These are phyloP conservation scores for Cunninghamia lanceolata DNA, from an alignment of 75 land plant genomes.

Conservation along the genomic window DNA sequence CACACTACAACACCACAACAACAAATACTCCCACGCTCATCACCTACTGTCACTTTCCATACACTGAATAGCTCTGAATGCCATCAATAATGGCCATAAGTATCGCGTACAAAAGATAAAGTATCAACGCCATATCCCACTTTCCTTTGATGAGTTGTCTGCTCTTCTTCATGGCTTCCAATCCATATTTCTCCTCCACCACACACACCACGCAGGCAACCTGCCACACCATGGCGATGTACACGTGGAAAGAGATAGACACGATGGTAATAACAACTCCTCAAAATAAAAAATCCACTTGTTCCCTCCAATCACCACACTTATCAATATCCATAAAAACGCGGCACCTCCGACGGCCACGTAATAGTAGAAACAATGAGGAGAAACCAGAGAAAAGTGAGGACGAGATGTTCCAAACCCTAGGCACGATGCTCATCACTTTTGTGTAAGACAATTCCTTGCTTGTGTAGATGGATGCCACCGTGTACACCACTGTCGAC, in stretches of 20 bases:
- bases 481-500: too few species aligned
- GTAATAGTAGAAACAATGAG: background rate
- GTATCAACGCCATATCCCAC: conserved; percentile 12
- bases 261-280: too few species aligned
- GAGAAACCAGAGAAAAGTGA: background rate
- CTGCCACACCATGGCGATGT: too few species aligned
- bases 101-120: conserved; percentile 20
- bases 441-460: conserved; percentile 20
- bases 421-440: background rate
- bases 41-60: background rate
- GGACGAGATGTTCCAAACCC: background rate
- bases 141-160: conserved; percentile 62
- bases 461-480: too few species aligned
- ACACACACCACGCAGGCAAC: conserved; percentile 53
- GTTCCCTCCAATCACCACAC: background rate
- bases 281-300: too few species aligned
- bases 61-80: background rate
- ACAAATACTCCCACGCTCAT: conserved; percentile 10
- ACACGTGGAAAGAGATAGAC: too few species aligned
- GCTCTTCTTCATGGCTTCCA: conserved; percentile 64
- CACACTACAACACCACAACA: background rate
- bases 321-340: background rate
- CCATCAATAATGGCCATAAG: background rate
- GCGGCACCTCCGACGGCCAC: background rate
- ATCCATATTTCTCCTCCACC: conserved; percentile 72